A percentile compares a stretch with the other conserved stretches of the same genome.
Evolutionary conservation across 768 basidiomycete species (phyloP).

Genomic region (Russula sp.): DNA sequence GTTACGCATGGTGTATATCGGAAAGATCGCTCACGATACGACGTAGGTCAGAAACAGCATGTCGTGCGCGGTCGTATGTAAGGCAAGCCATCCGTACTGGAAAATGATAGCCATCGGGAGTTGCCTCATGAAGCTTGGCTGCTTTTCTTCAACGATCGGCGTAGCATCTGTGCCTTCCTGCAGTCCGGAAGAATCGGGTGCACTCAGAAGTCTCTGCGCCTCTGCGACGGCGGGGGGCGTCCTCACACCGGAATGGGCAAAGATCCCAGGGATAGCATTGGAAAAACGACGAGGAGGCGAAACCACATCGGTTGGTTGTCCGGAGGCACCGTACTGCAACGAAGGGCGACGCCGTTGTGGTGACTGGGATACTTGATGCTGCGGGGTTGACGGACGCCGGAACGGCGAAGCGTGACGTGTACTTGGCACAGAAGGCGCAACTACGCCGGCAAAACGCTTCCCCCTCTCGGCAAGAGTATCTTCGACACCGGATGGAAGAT

Average conservation of each 20-base stretch:
- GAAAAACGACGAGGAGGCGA: constrained; percentile 48
- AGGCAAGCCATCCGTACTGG: constrained; percentile 83
- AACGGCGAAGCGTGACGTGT: constrained; percentile 7
- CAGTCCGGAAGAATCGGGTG: constrained; percentile 32
- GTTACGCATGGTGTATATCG: constrained; percentile 1
- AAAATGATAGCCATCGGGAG: constrained; percentile 80
- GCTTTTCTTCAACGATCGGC: constrained; percentile 43
- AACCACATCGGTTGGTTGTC: constrained; percentile 28
- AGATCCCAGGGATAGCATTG: constrained; percentile 62
- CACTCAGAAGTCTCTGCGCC: constrained; percentile 52
- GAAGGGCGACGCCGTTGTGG: constrained; percentile 15
- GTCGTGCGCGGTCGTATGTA: constrained; percentile 87
- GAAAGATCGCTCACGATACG: constrained; percentile 55
- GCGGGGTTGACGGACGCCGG: constrained; percentile 21
- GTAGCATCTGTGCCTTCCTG: constrained; percentile 28
- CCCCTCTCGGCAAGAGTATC: constrained; percentile 11
- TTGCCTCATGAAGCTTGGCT: constrained; percentile 60
- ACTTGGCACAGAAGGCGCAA: constrained; percentile 11
- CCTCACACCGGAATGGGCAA: constrained; percentile 75
- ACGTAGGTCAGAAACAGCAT: constrained; percentile 90
- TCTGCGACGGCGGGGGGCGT: constrained; percentile 70
- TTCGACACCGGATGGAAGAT: neutral
- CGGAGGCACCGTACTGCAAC: constrained; percentile 17
- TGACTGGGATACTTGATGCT: constrained; percentile 14
- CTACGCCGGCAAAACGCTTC: neutral